Conservation (phyloP, 73 alveolate genomes). For the Paramecium octaurelia region DNA sequence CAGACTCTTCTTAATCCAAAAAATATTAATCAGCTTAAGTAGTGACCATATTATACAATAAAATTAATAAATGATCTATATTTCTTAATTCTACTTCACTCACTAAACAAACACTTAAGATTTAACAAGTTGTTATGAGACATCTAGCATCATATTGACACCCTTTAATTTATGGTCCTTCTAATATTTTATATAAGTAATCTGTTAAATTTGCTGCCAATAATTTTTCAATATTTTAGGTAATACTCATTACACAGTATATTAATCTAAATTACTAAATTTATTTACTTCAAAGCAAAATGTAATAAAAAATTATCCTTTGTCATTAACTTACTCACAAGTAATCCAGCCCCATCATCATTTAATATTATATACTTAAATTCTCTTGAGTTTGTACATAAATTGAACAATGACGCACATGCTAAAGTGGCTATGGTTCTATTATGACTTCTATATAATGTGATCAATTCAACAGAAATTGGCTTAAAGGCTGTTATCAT, state of each 20-base stretch:
- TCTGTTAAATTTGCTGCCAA: background rate
- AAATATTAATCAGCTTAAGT: background rate
- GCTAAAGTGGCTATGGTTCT: background rate
- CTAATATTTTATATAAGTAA: conserved; percentile 8
- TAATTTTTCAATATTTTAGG: conserved; percentile 3
- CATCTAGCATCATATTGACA: conserved; percentile 6
- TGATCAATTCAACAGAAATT: background rate
- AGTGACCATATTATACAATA: background rate
- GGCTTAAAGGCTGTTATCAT: conserved; percentile 30
- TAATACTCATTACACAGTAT: conserved; percentile 24
- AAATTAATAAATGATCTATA: background rate
- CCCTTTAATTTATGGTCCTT: background rate
- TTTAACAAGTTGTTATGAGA: background rate
- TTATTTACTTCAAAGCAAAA: conserved; percentile 17
- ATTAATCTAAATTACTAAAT: background rate
- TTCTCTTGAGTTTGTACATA: conserved; percentile 33
- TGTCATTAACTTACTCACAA: background rate
- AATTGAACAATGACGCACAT: background rate
- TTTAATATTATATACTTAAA: background rate
- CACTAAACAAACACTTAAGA: background rate
- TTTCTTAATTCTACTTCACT: background rate
- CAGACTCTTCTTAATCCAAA: conserved; percentile 13
- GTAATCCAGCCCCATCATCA: background rate
- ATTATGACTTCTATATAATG: background rate
- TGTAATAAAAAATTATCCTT: background rate